Evolutionary conservation across 306 rosid species (phyloP), one percentile per base, ranked within the genome.

Genomic region (Quercus suber): DNA sequence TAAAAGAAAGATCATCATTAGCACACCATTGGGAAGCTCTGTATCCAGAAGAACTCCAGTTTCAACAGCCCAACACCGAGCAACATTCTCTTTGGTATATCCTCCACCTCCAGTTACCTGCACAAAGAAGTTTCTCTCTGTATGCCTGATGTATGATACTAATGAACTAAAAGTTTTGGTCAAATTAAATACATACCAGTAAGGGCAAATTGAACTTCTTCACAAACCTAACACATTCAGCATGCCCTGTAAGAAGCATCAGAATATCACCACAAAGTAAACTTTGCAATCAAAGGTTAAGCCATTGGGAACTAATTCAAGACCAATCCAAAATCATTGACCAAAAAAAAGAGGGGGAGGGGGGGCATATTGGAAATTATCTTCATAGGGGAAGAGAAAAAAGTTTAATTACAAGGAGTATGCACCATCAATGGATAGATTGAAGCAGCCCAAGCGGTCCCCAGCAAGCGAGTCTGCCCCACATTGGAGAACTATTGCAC

Each of bases 401-500:
- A 20, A 55, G 49, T 51, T 59, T 25, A 82, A 85, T 88, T 84
- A 89, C 90, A 71, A 75, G 82, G 81, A 87, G 83, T 64, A 88
- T 84, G 84, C 90, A 95, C 99, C 99, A 90, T 95, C 99, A 89
- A 95, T 93, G 83, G 99, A 95, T 84, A 95, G 99, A 89, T 95
- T 95, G 96, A 95, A 95, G 94, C 99, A 95, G 84, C 99, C 99
- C 88, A 95, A 86, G 83, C 99, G 98, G 79, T 95, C 99, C 73
- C 98, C 98, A 78, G 99, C 98, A 79, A 95, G 94, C 1, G 99
- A 95, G 89, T 95, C 99, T 37, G 99, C 99, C 84, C 99, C 99
- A 84, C 99, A 95, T 77, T 95, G 99, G 76, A 95, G 99, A 88
- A 95, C 98, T 85, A 95, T 91, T 31, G 68, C 98, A 58, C 99